Evolutionary conservation across 352 stramenopile species (phyloP), one percentile per base, ranked within the genome.

Genomic region (Phytophthora sp.): DNA sequence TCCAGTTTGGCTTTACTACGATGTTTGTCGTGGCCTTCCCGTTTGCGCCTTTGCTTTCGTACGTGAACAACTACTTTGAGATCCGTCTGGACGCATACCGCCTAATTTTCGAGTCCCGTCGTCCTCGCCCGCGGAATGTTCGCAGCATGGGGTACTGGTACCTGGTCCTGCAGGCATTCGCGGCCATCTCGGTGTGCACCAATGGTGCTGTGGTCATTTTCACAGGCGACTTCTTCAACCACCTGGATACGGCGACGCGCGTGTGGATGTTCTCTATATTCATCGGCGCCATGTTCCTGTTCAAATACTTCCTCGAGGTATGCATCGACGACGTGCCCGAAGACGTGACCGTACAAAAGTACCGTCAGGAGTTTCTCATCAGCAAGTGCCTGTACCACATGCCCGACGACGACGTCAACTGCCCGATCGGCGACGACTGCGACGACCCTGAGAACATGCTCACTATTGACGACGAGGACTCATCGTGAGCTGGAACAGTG

Each of bases 181-280:
- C 94, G 32, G 95, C 87, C 58, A 88, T 96, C 55, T 92, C 89
- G 13, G 92, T 98, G 28, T 87, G 96, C 54, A 98, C 94, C 1
- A 99, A 99, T 69, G 90, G 81, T 52, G 84, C 91, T 15, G 82
- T 98, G 9, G 91, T 98, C 67, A 92, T 96, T 52, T 98, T 98
- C 74, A 97, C 94, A 15, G 88, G 79, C 39, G 82, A 91, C 45
- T 92, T 89, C 56, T 91, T 93, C 48, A 85, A 80, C 55, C 61
- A 73, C 15, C 26, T 88, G 30, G 73, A 75, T 30, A 80, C 76
- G 46, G 54, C 72, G 37, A 79, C 70, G 34, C 74, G 87, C 28
- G 82, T 87, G 48, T 96, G 88, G 81, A 82, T 90, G 69, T 91
- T 94, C 61, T 87, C 84, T 35, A 55, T 88, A 18, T 94, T 94